A percentile compares a stretch with the other conserved stretches of the same genome.
These are phyloP conservation scores for Echria macrotheca DNA, from an alignment of 495 filamentous ascomycete genomes.

Conservation along the genomic window DNA sequence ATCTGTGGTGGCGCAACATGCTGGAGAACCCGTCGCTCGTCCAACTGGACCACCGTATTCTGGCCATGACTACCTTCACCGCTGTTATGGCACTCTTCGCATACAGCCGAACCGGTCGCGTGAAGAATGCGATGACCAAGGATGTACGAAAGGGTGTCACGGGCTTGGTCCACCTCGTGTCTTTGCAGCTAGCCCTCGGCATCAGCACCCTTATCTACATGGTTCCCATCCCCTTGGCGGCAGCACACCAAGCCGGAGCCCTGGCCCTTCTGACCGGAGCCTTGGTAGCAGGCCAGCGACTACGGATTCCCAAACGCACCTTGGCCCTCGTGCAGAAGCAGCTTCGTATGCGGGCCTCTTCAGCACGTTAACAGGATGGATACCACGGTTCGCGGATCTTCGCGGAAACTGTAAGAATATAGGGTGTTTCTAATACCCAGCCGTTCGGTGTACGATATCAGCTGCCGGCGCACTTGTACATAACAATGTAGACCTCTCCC, in stretches of 20 bases:
- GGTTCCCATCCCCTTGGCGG: constrained; percentile 80
- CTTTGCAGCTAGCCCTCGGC: constrained; percentile 75
- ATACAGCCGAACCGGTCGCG: constrained; percentile 61
- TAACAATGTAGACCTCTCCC: too few relatives aligned
- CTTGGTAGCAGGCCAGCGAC: constrained; percentile 62
- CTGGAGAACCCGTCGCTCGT: constrained; percentile 93
- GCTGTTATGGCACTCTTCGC: constrained; percentile 69
- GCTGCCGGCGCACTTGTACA: too few relatives aligned
- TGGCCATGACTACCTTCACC: constrained; percentile 84
- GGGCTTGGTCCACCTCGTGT: constrained; percentile 77
- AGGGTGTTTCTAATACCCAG: too few relatives aligned
- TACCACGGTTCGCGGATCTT: too few relatives aligned
- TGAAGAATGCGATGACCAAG: constrained; percentile 59
- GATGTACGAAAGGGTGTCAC: constrained; percentile 63
- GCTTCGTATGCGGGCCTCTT: too few relatives aligned
- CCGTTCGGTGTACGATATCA: too few relatives aligned
- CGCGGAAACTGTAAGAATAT: not conserved
- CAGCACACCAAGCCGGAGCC: constrained; percentile 87
- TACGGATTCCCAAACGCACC: constrained; percentile 45
- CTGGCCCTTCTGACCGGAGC: constrained; percentile 79
- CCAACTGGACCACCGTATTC: constrained; percentile 90
- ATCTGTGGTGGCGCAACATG: constrained; percentile 93
- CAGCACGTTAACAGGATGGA: not conserved
- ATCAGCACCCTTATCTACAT: constrained; percentile 89
- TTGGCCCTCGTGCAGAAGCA: constrained; percentile 41